Base-by-base conservation (phyloP, 805 yeast species). In the Ogataea chonburiensis region DNA sequence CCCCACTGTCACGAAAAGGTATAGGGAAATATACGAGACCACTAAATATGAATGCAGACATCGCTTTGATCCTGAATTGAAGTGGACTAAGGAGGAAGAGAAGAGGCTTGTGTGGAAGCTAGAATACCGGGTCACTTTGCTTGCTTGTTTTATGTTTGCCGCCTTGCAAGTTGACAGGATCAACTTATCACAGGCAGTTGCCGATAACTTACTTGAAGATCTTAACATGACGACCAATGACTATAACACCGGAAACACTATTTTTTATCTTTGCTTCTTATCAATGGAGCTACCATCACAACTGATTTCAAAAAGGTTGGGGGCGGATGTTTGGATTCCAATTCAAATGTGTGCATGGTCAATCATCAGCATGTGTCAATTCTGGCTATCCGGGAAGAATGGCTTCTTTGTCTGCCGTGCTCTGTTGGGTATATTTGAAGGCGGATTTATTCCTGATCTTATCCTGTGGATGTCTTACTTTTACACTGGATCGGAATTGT, bases 401-500 rank as follows among this genome's bases (percentile, higher is more conserved):
- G 67, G 74, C 0, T 79, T 75, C 43, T 64, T 58, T 38, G 64
- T 62, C 7, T 67, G 77, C 4, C 62, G 85, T 42, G 71, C 72
- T 0, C 60, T 77, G 5, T 50, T 78, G 27, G 86, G 82, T 2
- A 49, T 70, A 3, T 55, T 75, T n/a, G 80, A 81, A 54, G 86
- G 86, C 38, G 86, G 87, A 0, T 79, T 79, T 41, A 79, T 82
- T 36, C 80, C 83, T 21, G 86, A 80, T 47, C 60, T 73, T 21
- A 69, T 75, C 37, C 59, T 80, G 31, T 81, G 81, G 77, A 61
- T 81, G 56, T 72, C 81, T 2, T 81, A 79, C 56, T 81, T 80
- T 58, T 82, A 74, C 60, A 81, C 77, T 7, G 52, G 72, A 19
- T 55, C 64, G 18, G 87, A 82, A 55, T 63, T 81, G 12, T 67